These are phyloP conservation scores for Marchantia polymorpha DNA, from an alignment of 225 moss, liverwort and hornwort species.

Conservation along the genomic window DNA sequence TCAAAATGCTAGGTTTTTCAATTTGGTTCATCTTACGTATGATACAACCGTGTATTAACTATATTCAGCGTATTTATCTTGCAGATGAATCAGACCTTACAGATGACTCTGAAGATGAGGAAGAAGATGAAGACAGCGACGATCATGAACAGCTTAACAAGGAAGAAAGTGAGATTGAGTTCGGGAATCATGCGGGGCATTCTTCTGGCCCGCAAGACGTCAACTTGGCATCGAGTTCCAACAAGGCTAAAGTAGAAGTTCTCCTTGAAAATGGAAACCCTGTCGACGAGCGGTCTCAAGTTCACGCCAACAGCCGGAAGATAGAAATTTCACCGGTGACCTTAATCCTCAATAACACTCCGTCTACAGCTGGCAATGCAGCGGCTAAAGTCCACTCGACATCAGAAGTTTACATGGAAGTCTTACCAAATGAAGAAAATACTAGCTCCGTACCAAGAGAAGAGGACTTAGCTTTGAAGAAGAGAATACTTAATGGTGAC, in stretches of 20 bases:
- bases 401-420: not conserved
- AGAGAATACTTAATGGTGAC: constrained; percentile 17
- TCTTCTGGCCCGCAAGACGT: not conserved
- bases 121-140: constrained; percentile 39
- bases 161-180: not conserved
- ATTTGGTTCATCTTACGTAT: too few species aligned
- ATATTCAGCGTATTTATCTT: not conserved
- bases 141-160: constrained; percentile 25
- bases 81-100: constrained; percentile 26
- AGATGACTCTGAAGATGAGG: constrained; percentile 42
- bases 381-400: not conserved
- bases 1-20: too few species aligned
- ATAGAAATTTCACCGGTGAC: not conserved
- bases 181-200: constrained; percentile 5
- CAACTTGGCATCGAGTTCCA: not conserved
- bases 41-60: not conserved
- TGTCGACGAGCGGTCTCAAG: constrained; percentile 1
- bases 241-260: not conserved
- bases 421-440: not conserved
- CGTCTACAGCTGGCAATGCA: not conserved
- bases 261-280: not conserved
- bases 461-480: not conserved
- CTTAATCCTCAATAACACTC: not conserved
- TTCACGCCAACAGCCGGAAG: not conserved
- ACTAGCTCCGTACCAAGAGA: not conserved